Conservation (phyloP, 441 rosid species). For the Jatropha multifida region DNA sequence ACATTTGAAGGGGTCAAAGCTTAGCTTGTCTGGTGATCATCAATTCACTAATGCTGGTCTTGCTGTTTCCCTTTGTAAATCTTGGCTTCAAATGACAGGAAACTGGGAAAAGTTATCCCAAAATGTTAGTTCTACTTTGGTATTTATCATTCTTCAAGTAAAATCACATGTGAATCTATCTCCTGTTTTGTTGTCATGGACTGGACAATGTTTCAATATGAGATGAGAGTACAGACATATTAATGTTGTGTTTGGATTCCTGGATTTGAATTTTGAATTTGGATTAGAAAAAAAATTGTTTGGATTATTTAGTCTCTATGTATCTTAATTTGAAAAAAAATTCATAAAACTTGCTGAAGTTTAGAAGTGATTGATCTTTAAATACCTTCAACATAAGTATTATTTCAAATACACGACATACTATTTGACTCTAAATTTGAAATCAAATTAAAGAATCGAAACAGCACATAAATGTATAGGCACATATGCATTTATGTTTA, state of each 20-base stretch:
- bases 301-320: no score
- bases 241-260: no score
- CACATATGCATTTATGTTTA: neutral
- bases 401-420: no score
- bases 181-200: neutral
- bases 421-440: no score
- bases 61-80: conserved; percentile 75
- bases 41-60: conserved; percentile 82
- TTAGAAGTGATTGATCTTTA: no score
- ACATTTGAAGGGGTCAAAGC: conserved; percentile 48
- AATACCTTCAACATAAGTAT: no score
- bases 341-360: no score
- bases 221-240: neutral
- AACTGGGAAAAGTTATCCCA: conserved; percentile 52
- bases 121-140: conserved; percentile 42
- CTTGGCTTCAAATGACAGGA: conserved; percentile 82
- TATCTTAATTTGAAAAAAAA: no score
- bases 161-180: conserved; percentile 10
- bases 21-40: conserved; percentile 81
- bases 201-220: neutral
- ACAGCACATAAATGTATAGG: no score
- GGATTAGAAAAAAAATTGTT: no score
- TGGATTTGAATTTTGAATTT: no score
- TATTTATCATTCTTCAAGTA: conserved; percentile 12
- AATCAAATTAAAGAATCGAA: no score